Conservation (phyloP, 306 rosid genomes). For the Trifolium dubium region DNA sequence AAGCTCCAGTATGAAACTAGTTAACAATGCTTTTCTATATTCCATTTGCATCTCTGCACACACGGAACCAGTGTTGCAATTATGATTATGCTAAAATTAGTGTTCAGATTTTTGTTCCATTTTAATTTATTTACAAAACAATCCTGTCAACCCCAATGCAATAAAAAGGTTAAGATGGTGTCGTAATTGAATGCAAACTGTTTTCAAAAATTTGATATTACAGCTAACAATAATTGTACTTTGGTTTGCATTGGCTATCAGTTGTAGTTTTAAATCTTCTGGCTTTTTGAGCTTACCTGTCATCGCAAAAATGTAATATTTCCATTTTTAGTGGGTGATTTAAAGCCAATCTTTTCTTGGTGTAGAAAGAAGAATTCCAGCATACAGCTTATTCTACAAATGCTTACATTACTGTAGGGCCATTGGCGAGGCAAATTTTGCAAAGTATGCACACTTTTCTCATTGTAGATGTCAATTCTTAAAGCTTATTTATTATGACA, state of each 20-base stretch:
- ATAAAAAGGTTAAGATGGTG: neutral
- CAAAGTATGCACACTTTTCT: slow-evolving; percentile 58
- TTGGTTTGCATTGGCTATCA: slow-evolving; percentile 2
- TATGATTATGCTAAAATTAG: slow-evolving; percentile 30
- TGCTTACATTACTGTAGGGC: slow-evolving; percentile 76
- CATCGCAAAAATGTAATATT: slow-evolving; percentile 30
- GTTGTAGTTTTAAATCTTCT: slow-evolving; percentile 13
- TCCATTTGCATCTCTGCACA: slow-evolving; percentile 1
- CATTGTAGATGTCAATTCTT: slow-evolving; percentile 14
- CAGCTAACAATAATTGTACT: slow-evolving; percentile 14
- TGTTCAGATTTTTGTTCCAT: slow-evolving; percentile 17
- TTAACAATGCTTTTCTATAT: slow-evolving; percentile 1
- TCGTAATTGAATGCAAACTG: slow-evolving; percentile 10
- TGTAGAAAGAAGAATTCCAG: slow-evolving; percentile 96
- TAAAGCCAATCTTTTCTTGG: slow-evolving; percentile 37
- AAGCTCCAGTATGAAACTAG: neutral
- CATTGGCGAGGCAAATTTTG: slow-evolving; percentile 72
- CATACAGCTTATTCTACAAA: slow-evolving; percentile 92
- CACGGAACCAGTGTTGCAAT: slow-evolving; percentile 12
- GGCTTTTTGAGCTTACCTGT: slow-evolving; percentile 19
- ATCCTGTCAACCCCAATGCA: neutral
- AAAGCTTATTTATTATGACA: slow-evolving; percentile 26
- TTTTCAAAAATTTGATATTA: neutral
- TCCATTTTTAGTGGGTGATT: slow-evolving; percentile 35
- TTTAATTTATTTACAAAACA: slow-evolving; percentile 21